Percentiles rank a stretch among this genome's conserved stretches.
These are phyloP conservation scores for Stagonosporopsis rhizophila DNA, from an alignment of 2,329 filamentous ascomycete genomes.

Conservation along the genomic window DNA sequence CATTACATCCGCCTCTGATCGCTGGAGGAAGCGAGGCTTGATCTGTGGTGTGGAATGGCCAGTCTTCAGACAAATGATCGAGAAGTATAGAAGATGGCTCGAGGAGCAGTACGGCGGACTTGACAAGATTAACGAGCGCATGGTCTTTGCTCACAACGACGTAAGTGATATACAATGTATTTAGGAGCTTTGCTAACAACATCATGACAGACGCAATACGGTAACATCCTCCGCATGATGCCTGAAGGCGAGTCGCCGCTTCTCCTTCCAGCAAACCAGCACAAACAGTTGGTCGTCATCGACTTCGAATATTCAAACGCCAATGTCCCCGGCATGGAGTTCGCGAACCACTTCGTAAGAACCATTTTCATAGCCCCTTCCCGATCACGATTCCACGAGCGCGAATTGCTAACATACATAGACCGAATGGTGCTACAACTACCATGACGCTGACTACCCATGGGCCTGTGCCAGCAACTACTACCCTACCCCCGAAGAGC, in stretches of 20 bases:
- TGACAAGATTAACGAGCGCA: slow-evolving; percentile 70
- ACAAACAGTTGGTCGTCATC: slow-evolving; percentile 96
- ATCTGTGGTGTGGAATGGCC: slow-evolving; percentile 87
- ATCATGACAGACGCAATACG: slow-evolving; percentile 85
- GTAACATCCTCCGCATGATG: slow-evolving; percentile 87
- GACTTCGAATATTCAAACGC: slow-evolving; percentile 97
- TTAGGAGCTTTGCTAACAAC: slow-evolving; percentile 16
- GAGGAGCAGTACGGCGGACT: slow-evolving; percentile 72
- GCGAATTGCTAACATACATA: slow-evolving; percentile 30
- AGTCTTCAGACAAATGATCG: slow-evolving; percentile 74
- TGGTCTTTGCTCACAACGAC: slow-evolving; percentile 98
- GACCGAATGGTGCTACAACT: slow-evolving; percentile 98
- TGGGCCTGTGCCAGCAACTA: slow-evolving; percentile 70
- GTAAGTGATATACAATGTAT: slow-evolving; percentile 60
- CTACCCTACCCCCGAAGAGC: slow-evolving; percentile 83
- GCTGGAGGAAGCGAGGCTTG: slow-evolving; percentile 74
- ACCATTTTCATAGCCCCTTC: slow-evolving; percentile 6
- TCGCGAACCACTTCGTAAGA: slow-evolving; percentile 91
- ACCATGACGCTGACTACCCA: slow-evolving; percentile 74
- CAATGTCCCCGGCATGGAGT: slow-evolving; percentile 85
- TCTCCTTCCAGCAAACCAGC: slow-evolving; percentile 85
- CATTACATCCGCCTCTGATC: slow-evolving; percentile 53
- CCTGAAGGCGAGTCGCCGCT: slow-evolving; percentile 78
- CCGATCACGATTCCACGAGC: not conserved
- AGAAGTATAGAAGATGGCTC: slow-evolving; percentile 80